Conservation (phyloP, 352 stramenopile species). For the Phytopythium kandeliae region DNA sequence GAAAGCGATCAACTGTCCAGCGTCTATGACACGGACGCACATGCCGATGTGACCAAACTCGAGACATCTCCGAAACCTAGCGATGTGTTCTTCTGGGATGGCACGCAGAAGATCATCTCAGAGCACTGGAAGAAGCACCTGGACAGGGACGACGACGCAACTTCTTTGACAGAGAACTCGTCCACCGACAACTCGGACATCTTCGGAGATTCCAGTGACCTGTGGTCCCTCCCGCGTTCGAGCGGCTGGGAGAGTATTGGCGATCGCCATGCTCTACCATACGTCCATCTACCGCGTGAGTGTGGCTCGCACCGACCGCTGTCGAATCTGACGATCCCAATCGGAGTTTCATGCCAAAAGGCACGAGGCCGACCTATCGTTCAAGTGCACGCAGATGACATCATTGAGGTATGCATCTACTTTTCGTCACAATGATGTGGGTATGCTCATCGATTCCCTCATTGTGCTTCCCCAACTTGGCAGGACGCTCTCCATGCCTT, state of each 20-base stretch:
- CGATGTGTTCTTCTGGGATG: constrained; percentile 27
- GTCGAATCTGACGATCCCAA: constrained; percentile 18
- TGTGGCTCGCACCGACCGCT: constrained; percentile 12
- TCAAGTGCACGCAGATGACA: constrained; percentile 47
- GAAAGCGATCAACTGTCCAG: not conserved
- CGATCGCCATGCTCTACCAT: constrained; percentile 16
- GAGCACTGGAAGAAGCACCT: constrained; percentile 5
- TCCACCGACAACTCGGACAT: constrained; percentile 19
- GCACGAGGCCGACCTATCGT: constrained; percentile 9
- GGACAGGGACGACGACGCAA: constrained; percentile 19
- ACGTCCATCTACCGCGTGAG: constrained; percentile 14
- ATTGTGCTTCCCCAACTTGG: not conserved
- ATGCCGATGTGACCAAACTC: not conserved
- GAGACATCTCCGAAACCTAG: constrained; percentile 1
- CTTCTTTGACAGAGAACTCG: constrained; percentile 26
- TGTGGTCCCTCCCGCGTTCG: constrained; percentile 19
- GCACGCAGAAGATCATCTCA: constrained; percentile 18
- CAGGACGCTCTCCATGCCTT: constrained; percentile 56
- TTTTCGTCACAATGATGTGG: not conserved
- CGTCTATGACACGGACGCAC: not conserved
- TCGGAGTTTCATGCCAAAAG: constrained; percentile 9
- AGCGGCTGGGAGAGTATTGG: constrained; percentile 42
- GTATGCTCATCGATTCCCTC: too few relatives aligned
- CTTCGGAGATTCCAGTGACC: constrained; percentile 16
- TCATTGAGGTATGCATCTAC: constrained; percentile 40